Conservation (phyloP, 805 yeast genomes). For the Candida tallmaniae region DNA sequence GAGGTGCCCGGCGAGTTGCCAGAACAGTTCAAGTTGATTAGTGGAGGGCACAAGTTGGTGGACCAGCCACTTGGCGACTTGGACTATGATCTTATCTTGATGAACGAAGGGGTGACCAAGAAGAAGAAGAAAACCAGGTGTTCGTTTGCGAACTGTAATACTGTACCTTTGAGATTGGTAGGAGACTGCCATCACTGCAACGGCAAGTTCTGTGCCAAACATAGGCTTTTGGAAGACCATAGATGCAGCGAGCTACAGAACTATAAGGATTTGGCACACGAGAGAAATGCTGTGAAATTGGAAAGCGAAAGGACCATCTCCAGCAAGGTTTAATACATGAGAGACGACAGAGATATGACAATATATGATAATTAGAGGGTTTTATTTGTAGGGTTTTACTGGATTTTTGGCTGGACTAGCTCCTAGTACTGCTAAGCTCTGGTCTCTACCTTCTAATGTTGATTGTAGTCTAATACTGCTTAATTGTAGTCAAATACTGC, state of each 20-base stretch:
- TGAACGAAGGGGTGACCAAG: conserved; percentile 13
- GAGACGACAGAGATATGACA: too few relatives aligned
- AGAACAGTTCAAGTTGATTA: conserved; percentile 33
- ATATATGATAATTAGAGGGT: too few relatives aligned
- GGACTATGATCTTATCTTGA: conserved; percentile 10
- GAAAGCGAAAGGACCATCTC: conserved; percentile 78
- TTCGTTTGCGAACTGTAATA: conserved; percentile 54
- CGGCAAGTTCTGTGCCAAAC: conserved; percentile 83
- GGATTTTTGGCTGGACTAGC: too few relatives aligned
- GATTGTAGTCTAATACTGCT: too few relatives aligned
- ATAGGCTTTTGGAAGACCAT: conserved; percentile 82
- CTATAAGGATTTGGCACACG: conserved; percentile 81
- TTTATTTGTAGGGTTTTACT: too few relatives aligned
- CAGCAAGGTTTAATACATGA: conserved; percentile 3
- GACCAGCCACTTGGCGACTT: background rate
- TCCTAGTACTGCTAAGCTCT: too few relatives aligned
- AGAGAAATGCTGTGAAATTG: conserved; percentile 76
- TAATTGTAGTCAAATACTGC: too few relatives aligned
- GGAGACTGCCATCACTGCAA: conserved; percentile 85
- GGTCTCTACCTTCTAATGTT: too few relatives aligned
- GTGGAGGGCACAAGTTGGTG: conserved; percentile 32
- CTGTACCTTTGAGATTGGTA: conserved; percentile 61
- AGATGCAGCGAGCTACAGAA: conserved; percentile 69
- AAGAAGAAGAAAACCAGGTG: conserved; percentile 42
- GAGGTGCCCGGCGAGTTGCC: conserved; percentile 37